phyloP scores from a whole-genome alignment of 1,139 yeast genomes.

The Groenewaldozyma auringiensis region DNA sequence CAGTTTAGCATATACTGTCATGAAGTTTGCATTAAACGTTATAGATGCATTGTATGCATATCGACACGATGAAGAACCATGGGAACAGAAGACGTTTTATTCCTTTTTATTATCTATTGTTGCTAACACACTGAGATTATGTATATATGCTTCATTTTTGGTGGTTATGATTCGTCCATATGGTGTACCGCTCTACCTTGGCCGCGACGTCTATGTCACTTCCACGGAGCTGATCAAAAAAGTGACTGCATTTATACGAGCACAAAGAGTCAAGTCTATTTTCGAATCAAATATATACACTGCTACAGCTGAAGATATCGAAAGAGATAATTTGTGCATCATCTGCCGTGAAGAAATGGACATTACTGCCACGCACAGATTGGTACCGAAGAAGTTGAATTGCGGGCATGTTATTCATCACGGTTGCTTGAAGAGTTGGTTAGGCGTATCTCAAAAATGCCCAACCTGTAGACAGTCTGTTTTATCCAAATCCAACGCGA shows the following conservation, averaged over 20 bases:
- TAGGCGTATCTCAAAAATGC: constrained; percentile 83
- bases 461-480: constrained; percentile 88
- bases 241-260: constrained; percentile 44
- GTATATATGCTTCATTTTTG: constrained; percentile 46
- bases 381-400: constrained; percentile 61
- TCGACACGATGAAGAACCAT: constrained; percentile 50
- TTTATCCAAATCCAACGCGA: constrained; percentile 8
- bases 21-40: constrained; percentile 47
- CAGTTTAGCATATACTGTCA: constrained; percentile 43
- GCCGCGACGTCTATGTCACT: constrained; percentile 60
- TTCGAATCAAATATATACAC: constrained; percentile 53
- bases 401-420: constrained; percentile 88
- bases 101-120: constrained; percentile 51
- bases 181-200: constrained; percentile 55
- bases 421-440: constrained; percentile 90
- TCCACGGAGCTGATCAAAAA: constrained; percentile 44
- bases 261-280: constrained; percentile 54
- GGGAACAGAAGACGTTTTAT: constrained; percentile 67
- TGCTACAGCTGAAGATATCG: constrained; percentile 58
- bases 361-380: constrained; percentile 34
- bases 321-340: constrained; percentile 58
- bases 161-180: constrained; percentile 41
- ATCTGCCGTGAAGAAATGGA: constrained; percentile 82
- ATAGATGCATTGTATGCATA: constrained; percentile 47
- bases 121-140: constrained; percentile 34